Evolutionary conservation across 2,329 filamentous ascomycete species (phyloP).

Genomic region (Aspergillus tamarii): DNA sequence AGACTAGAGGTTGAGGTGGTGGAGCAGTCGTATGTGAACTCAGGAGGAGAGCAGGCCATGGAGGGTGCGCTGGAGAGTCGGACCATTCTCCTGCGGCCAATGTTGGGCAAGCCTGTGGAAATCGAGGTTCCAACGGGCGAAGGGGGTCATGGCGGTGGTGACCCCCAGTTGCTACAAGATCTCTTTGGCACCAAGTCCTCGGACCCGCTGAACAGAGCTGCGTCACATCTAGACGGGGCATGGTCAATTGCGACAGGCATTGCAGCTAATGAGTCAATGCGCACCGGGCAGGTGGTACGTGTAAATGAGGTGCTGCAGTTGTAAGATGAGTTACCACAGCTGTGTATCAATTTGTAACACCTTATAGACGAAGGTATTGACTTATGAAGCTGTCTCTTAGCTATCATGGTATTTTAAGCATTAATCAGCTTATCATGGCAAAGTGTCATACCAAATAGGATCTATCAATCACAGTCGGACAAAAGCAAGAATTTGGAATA

Average conservation of each 20-base stretch:
- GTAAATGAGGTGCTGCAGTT: slow-evolving; percentile 51
- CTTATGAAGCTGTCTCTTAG: neutral
- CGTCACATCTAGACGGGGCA: slow-evolving; percentile 62
- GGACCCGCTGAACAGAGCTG: slow-evolving; percentile 59
- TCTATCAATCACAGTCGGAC: no score
- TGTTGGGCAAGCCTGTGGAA: slow-evolving; percentile 61
- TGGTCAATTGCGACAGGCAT: slow-evolving; percentile 64
- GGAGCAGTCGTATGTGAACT: slow-evolving; percentile 60
- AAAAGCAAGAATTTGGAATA: no score
- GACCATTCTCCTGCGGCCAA: slow-evolving; percentile 48
- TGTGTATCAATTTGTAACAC: neutral
- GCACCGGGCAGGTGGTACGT: slow-evolving; percentile 59
- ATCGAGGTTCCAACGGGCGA: slow-evolving; percentile 55
- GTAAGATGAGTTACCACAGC: neutral
- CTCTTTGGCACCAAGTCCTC: slow-evolving; percentile 53
- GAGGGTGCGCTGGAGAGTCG: slow-evolving; percentile 31
- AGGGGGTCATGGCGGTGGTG: slow-evolving; percentile 65
- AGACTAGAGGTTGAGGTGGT: slow-evolving; percentile 65
- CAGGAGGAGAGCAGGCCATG: slow-evolving; percentile 59
- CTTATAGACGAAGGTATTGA: neutral
- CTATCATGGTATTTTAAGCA: neutral
- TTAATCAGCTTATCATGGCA: neutral
- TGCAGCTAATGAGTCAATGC: slow-evolving; percentile 61
- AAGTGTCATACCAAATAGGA: neutral
- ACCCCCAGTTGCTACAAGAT: slow-evolving; percentile 60